phyloP scores from a whole-genome alignment of 2,329 filamentous ascomycete species.

The Ceratocystis colombiana region DNA sequence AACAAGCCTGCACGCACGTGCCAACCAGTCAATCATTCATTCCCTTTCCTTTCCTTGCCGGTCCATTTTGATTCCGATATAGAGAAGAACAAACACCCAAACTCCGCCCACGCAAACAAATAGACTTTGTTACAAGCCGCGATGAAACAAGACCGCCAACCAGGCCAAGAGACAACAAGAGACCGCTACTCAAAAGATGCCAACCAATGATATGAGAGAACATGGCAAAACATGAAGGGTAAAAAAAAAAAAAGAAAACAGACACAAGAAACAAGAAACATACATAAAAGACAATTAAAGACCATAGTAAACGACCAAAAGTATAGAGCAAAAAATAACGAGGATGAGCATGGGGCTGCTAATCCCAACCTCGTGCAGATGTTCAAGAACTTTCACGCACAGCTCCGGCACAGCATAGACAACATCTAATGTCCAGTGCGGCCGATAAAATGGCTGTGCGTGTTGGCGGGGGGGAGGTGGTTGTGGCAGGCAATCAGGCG shows the following conservation, averaged over 20 bases:
- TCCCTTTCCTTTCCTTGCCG: background rate
- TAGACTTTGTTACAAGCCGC: background rate
- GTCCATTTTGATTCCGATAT: constrained; percentile 11
- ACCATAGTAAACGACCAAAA: background rate
- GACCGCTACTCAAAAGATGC: background rate
- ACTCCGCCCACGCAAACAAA: constrained; percentile 9
- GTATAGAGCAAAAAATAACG: constrained; percentile 2
- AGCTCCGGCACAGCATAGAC: background rate
- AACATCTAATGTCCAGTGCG: constrained; percentile 16
- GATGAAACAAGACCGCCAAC: background rate
- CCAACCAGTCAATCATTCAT: background rate
- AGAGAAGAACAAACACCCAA: constrained; percentile 10
- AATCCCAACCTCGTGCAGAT: background rate
- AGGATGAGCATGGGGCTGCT: background rate
- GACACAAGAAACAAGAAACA: background rate
- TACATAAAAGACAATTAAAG: background rate
- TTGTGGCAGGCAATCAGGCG: constrained; percentile 51
- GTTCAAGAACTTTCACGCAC: constrained; percentile 2
- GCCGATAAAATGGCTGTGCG: constrained; percentile 37
- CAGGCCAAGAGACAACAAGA: background rate
- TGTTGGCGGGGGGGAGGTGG: constrained; percentile 44
- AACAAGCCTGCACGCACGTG: background rate
- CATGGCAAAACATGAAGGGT: background rate
- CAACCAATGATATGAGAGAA: background rate
- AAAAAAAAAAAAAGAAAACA: background rate